These are phyloP conservation scores for Mitragyna speciosa DNA, from an alignment of 257 asterid species.

Conservation along the genomic window DNA sequence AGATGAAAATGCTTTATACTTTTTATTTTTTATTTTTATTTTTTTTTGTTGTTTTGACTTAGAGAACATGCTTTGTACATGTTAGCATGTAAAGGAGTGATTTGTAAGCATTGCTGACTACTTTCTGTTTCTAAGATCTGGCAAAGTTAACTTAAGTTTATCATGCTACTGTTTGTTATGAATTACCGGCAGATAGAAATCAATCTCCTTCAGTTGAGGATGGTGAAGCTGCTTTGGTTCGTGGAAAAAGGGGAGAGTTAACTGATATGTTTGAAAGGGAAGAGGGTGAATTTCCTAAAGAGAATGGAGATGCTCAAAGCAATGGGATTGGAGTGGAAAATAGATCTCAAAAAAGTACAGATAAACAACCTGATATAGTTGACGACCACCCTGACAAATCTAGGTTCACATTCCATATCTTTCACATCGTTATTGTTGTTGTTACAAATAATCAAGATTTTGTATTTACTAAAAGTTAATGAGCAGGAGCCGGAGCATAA, in stretches of 20 bases:
- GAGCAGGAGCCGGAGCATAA: constrained; percentile 77
- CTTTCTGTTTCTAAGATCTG: background rate
- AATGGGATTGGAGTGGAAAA: constrained; percentile 52
- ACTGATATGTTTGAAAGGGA: constrained; percentile 60
- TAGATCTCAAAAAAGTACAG: constrained; percentile 53
- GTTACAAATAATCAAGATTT: constrained; percentile 26
- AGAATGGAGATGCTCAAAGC: constrained; percentile 74
- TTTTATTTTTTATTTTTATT: no score
- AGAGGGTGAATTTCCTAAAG: constrained; percentile 83
- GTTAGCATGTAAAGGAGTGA: background rate
- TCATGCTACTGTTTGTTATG: constrained; percentile 18
- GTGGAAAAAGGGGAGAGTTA: constrained; percentile 44
- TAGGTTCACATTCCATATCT: constrained; percentile 47
- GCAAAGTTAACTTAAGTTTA: background rate
- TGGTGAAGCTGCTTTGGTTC: constrained; percentile 39
- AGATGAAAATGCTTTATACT: background rate
- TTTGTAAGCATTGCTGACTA: background rate
- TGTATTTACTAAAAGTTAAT: constrained; percentile 33
- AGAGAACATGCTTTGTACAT: background rate
- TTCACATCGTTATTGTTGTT: constrained; percentile 25
- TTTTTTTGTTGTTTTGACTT: background rate
- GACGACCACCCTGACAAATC: constrained; percentile 78
- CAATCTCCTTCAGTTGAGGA: constrained; percentile 46
- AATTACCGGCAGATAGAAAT: constrained; percentile 36
- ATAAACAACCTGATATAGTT: constrained; percentile 67